Base-by-base conservation (phyloP, 2,329 filamentous ascomycete genomes). In the Myotisia sp. region DNA sequence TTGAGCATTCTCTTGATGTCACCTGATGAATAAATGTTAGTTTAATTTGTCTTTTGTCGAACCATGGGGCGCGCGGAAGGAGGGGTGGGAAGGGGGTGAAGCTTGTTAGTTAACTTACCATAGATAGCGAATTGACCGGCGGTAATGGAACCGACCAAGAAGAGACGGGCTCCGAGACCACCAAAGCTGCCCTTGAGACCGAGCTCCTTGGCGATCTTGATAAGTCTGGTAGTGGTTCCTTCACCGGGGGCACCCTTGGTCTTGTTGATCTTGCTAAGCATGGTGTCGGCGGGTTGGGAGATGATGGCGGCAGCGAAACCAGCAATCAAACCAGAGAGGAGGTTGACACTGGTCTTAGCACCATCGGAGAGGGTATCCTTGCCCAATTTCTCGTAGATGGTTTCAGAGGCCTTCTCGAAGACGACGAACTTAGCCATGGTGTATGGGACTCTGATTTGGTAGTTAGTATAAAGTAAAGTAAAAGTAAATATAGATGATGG, bases 201-300 rank as follows among this genome's bases (percentile, higher is more conserved):
- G 51, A 92, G 79, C 65, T 92, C 82, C 65, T 77, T 79, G 48
- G 65, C 81, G 54, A 92, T 92, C 77, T 90, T 90, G 69, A 87
- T 68, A 54, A 92, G 65, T 62, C 83, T 78, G 60, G 67, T 71
- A 56, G 72, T 72, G 52, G 80, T 90, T 54, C 83, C 75, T 69
- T 92, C 81, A 69, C 83, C 83, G 47, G 83, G 82, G 41, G 75
- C 68, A 64, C 81, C 83, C 70, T 83, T 76, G 65, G 79, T 83
- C 79, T 90, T 90, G 79, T 92, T 92, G 71, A 92, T 90, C 75
- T 87, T 90, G 66, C 74, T 80, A 45, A 92, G 76, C 83, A 92
- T 92, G 56, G 83, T 92, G 62, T 92, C 83, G 59, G 83, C 83
- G 50, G 83, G 83, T 68, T 92, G 83, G 44, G 83, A 92, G 58